Conservation (phyloP, 495 filamentous ascomycete genomes). For the Ramalina peruviana region DNA sequence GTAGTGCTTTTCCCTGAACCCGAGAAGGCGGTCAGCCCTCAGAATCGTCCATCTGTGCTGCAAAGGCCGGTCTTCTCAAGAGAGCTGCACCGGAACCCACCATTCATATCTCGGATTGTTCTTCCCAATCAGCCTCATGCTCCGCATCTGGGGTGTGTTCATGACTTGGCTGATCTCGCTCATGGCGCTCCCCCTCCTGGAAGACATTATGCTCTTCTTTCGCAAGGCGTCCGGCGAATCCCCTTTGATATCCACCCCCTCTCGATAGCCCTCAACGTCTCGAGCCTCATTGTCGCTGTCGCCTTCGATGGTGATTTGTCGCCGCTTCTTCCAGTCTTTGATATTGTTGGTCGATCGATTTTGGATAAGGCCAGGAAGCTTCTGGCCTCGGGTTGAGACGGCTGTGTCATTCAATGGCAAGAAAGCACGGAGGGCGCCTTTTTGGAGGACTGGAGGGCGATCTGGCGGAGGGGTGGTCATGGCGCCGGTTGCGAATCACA, state of each 20-base stretch:
- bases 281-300: constrained; percentile 10
- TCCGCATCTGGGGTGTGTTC: constrained; percentile 56
- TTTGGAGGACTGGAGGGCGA: constrained; percentile 3
- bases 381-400: constrained; percentile 21
- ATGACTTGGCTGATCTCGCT: constrained; percentile 32
- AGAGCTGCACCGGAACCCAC: constrained; percentile 7
- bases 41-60: too few relatives aligned
- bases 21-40: neutral
- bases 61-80: neutral
- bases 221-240: constrained; percentile 4
- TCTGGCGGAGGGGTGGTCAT: neutral
- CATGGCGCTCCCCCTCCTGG: constrained; percentile 21
- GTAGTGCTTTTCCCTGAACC: constrained; percentile 46
- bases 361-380: constrained; percentile 17
- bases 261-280: constrained; percentile 9
- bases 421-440: constrained; percentile 14
- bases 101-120: constrained; percentile 63
- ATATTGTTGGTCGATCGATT: constrained; percentile 16
- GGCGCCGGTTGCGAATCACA: too few relatives aligned
- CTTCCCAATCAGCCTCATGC: constrained; percentile 64
- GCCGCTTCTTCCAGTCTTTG: constrained; percentile 10
- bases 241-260: neutral
- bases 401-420: constrained; percentile 17
- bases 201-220: constrained; percentile 1
- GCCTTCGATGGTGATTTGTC: constrained; percentile 4